Conservation (phyloP, 164 flowering plant genomes). For the Magnolia sinica region DNA sequence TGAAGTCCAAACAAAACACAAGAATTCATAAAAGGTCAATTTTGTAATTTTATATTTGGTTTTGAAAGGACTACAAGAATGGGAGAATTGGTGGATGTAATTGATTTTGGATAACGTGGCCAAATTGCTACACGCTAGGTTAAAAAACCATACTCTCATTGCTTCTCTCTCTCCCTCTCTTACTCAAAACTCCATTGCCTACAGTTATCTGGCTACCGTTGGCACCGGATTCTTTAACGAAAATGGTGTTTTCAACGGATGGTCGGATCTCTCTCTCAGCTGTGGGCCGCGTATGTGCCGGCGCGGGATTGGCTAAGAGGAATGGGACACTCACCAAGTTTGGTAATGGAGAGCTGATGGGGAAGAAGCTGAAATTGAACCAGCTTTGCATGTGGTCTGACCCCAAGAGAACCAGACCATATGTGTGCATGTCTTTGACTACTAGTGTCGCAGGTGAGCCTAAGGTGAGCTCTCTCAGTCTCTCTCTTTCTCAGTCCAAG, state of each 20-base stretch:
- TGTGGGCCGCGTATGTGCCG: constrained; percentile 31
- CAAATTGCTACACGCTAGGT: constrained; percentile 14
- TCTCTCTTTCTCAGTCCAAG: neutral
- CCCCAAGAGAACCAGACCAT: constrained; percentile 14
- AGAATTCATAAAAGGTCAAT: neutral
- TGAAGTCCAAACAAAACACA: too few species aligned
- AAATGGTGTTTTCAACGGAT: constrained; percentile 42
- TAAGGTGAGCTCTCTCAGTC: constrained; percentile 44
- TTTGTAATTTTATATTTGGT: constrained; percentile 9
- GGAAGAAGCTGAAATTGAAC: constrained; percentile 42
- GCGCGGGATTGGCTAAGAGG: constrained; percentile 28
- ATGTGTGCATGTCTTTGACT: constrained; percentile 49
- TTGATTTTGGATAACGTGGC: constrained; percentile 48
- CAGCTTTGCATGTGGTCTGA: neutral
- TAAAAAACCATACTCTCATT: constrained; percentile 15
- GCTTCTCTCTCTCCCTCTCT: neutral
- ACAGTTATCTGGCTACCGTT: neutral
- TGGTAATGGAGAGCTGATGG: constrained; percentile 72
- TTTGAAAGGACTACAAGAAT: constrained; percentile 9
- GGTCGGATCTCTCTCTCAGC: constrained; percentile 52
- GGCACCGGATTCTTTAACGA: neutral
- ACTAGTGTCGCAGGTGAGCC: constrained; percentile 36
- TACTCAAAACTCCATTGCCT: too few species aligned
- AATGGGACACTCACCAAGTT: constrained; percentile 35
- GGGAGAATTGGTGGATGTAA: constrained; percentile 46